Base-by-base conservation (phyloP, 352 stramenopile species). In the Phytophthora syringae region DNA sequence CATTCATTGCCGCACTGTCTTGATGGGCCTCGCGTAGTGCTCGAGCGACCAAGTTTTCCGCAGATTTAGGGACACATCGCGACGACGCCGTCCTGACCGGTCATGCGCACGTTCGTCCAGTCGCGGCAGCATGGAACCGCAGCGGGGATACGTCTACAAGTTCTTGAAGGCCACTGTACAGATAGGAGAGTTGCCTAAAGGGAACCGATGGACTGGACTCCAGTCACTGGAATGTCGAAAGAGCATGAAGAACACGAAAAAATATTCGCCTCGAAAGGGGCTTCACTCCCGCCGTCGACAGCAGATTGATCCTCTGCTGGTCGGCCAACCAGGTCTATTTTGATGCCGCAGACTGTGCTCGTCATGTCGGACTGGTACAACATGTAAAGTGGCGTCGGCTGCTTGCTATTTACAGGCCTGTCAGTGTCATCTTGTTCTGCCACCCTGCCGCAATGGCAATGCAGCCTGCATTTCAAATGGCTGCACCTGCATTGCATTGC, bases 341-440 rank as follows among this genome's bases (percentile, higher is more conserved):
- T 11, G 32, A 47, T 43, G 50, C 59, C 44, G 18, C 22, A 57
- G 27, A 16, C 28, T 20, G n/a, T 22, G 18, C 30, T 62, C 57
- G 44, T 50, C 51, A 59, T 70, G 25, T 42, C 32, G 52, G 21
- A 54, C 25, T 39, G 48, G 53, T 25, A 22, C 20, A 57, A 40
- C 37, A 37, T 57, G 37, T 20, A 20, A 55, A 40, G 43, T 30
- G 28, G 52, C n/a, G n/a, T n/a, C n/a, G n/a, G n/a, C n/a, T n/a
- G n/a, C n/a, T n/a, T n/a, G n/a, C n/a, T n/a, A n/a, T n/a, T n/a
- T n/a, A n/a, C n/a, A n/a, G n/a, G n/a, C n/a, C n/a, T 53, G 60
- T 65, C 47, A 63, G 53, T 65, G 53, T 25, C 50, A 49, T 47
- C 64, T 58, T 67, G 58, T 64, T 48, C 52, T 51, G 11, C 25